Evolutionary conservation across 2,329 filamentous ascomycete species (phyloP).

Genomic region (Ascocoryne sarcoides): DNA sequence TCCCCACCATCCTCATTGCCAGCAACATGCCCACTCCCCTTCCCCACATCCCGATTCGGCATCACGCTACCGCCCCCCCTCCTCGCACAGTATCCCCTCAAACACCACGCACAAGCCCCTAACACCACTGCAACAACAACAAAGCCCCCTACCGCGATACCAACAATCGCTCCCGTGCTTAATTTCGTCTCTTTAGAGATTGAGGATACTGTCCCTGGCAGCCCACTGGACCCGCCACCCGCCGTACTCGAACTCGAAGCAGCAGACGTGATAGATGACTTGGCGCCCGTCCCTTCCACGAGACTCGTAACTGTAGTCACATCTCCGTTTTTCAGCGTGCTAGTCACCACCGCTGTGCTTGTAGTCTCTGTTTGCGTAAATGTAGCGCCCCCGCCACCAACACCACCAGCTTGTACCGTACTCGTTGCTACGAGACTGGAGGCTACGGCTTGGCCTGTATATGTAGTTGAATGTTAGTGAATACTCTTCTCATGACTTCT

Average conservation of each 20-base stretch:
- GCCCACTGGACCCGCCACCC: neutral
- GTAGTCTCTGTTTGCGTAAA: too few species aligned
- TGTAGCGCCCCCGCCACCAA: neutral
- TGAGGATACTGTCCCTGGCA: too few species aligned
- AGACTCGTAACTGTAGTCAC: neutral
- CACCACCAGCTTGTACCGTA: neutral
- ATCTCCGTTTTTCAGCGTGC: neutral
- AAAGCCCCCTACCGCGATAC: neutral
- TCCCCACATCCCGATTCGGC: neutral
- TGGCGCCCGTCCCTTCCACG: neutral
- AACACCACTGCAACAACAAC: neutral
- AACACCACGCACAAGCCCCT: neutral
- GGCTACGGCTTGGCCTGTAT: neutral
- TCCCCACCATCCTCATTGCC: neutral
- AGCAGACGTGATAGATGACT: neutral
- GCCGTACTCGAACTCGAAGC: neutral
- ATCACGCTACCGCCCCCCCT: neutral
- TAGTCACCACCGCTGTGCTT: neutral
- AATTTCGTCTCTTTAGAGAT: neutral
- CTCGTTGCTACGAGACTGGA: neutral
- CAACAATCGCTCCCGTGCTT: neutral
- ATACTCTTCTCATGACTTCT: too few species aligned
- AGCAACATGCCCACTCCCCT: neutral
- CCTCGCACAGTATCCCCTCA: neutral
- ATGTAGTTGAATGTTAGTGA: too few species aligned